Conservation (phyloP, 2,329 filamentous ascomycete species). For the Chrysoporthe austroafricana region DNA sequence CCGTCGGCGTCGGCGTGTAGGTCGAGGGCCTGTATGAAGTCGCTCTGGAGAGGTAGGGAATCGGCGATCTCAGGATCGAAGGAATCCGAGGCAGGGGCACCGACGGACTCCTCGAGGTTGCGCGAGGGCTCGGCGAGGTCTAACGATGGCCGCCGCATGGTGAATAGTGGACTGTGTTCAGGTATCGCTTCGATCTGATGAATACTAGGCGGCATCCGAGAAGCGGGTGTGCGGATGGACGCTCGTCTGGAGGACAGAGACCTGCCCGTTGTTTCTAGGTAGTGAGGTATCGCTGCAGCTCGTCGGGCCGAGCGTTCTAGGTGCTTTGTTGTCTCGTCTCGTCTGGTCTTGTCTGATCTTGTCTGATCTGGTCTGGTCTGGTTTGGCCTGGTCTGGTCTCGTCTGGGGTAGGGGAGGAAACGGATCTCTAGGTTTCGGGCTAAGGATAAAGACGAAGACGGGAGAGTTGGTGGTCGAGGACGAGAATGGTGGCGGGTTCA, state of each 20-base stretch:
- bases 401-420: background rate
- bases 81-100: constrained; percentile 31
- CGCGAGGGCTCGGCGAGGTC: constrained; percentile 38
- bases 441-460: background rate
- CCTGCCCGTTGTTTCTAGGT: background rate
- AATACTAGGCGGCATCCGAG: background rate
- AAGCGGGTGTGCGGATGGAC: background rate
- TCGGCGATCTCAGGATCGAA: constrained; percentile 32
- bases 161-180: constrained; percentile 53
- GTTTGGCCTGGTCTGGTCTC: background rate
- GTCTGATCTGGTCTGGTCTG: background rate
- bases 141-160: constrained; percentile 38
- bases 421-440: background rate
- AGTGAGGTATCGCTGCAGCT: background rate
- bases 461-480: background rate
- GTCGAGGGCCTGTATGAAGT: constrained; percentile 26
- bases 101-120: constrained; percentile 38
- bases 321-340: background rate
- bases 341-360: background rate
- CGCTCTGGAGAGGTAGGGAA: constrained; percentile 29
- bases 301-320: background rate
- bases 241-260: background rate
- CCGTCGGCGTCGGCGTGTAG: constrained; percentile 21
- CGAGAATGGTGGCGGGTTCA: background rate
- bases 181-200: background rate